Base-by-base conservation (phyloP, 768 basidiomycete genomes). In the Galerina marginata region DNA sequence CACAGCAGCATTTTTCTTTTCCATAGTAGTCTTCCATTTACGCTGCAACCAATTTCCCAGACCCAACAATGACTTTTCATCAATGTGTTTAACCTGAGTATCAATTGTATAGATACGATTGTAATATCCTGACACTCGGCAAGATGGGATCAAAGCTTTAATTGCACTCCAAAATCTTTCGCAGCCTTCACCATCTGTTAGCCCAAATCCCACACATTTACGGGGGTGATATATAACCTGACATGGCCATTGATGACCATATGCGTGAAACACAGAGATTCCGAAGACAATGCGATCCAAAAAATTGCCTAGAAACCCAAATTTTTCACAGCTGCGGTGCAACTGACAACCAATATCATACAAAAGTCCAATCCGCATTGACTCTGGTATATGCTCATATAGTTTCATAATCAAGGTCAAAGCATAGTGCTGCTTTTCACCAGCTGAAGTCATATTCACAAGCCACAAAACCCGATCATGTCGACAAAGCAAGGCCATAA, bases 271-370 rank as follows among this genome's bases (percentile, higher is more conserved):
- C 0, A 76, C 74, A 0, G 75, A 71, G 2, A 74, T 71, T 3
- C 66, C 71, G 46, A 72, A 78, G 2, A 52, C 25, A 1, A 79
- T 50, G 1, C 71, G 65, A 5, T 58, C 10, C 4, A 70, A 40
- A 33, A 69, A 65, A 3, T 66, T 56, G 1, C 59, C 46, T 2
- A 75, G 49, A 50, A 76, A 74, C 9, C 65, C 66, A 61, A 65
- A 72, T 52, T 69, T 71, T 9, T 59, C 37, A n/a, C 66, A 69
- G 33, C 67, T 69, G 12, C 68, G 63, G 4, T 76, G 61, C 1
- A 77, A 43, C 11, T 71, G 68, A 56, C 79, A 81, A 0, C 68
- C 75, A 15, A 80, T 74, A 54, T 80, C 72, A 64, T 77, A 76
- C 3, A 76, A 56, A 1, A 72, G 10, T 2, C 68, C 65, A 11